Evolutionary conservation across 305 asterid genomes (phyloP).

Genomic region (Solanum hybrid): DNA sequence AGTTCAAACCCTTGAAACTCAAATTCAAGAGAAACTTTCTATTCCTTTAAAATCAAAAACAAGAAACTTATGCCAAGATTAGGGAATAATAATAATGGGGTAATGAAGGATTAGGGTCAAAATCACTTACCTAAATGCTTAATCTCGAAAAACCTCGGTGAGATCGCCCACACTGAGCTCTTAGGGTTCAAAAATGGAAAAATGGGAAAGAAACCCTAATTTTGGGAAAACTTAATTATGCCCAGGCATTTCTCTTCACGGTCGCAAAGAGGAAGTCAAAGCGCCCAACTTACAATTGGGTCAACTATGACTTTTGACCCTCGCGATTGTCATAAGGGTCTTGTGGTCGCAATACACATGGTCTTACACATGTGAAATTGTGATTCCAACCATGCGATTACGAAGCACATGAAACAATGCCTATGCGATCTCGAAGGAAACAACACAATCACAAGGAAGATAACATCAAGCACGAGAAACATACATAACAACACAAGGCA

Average conservation of each 20-base stretch:
- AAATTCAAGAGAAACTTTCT: background rate
- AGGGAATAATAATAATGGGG: background rate
- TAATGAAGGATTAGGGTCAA: background rate
- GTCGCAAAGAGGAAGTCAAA: background rate
- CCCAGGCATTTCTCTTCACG: background rate
- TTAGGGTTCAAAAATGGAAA: background rate
- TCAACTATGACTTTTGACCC: background rate
- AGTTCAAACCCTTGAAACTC: background rate
- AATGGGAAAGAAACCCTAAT: background rate
- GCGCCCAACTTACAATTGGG: background rate
- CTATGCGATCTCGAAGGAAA: background rate
- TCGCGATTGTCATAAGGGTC: background rate
- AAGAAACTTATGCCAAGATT: background rate
- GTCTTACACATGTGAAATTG: background rate
- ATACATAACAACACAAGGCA: background rate
- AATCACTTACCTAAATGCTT: background rate
- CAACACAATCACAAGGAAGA: background rate
- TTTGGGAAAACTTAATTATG: background rate
- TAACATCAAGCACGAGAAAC: background rate
- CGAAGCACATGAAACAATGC: background rate
- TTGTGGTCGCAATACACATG: background rate
- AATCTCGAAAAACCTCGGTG: background rate
- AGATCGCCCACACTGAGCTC: background rate
- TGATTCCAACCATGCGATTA: background rate
- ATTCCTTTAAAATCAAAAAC: background rate